phyloP scores from a whole-genome alignment of 768 basidiomycete species.

The Leccinum truebloodii region DNA sequence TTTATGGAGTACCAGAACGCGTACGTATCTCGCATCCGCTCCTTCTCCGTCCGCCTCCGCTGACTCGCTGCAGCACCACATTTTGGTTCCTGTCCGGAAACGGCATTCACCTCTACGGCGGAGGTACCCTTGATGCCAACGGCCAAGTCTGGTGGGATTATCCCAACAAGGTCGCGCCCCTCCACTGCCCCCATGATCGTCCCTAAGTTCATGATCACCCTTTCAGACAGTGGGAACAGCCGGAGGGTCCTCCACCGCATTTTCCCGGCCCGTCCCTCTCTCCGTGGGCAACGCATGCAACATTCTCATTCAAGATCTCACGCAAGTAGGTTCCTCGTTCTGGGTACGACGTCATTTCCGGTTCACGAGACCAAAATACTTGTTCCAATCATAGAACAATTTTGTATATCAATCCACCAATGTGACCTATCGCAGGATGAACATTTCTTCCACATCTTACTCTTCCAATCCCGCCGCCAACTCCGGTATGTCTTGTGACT shows the following conservation, averaged over 20 bases:
- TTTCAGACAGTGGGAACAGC: constrained; percentile 39
- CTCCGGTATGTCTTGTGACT: constrained; percentile 28
- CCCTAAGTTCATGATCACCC: background rate
- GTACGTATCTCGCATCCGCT: constrained; percentile 19
- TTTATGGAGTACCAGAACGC: constrained; percentile 46
- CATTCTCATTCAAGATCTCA: constrained; percentile 42
- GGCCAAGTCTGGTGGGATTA: constrained; percentile 45
- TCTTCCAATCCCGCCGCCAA: constrained; percentile 36
- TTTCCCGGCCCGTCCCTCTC: constrained; percentile 46
- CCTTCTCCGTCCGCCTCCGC: background rate
- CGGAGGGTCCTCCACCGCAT: constrained; percentile 42
- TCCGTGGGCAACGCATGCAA: constrained; percentile 44
- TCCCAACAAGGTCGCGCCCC: constrained; percentile 25
- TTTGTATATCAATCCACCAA: constrained; percentile 46
- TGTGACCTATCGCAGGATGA: constrained; percentile 44
- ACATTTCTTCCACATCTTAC: constrained; percentile 37
- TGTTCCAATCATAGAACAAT: constrained; percentile 26
- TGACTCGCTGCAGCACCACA: constrained; percentile 31
- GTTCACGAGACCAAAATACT: background rate
- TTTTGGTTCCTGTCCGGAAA: constrained; percentile 42
- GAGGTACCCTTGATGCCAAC: constrained; percentile 46
- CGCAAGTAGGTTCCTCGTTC: constrained; percentile 40
- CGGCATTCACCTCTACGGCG: constrained; percentile 41
- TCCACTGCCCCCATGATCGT: constrained; percentile 1
- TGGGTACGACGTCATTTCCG: constrained; percentile 31